These are phyloP conservation scores for Yamadazyma takamatsuzukensis DNA, from an alignment of 805 yeast species.

Conservation along the genomic window DNA sequence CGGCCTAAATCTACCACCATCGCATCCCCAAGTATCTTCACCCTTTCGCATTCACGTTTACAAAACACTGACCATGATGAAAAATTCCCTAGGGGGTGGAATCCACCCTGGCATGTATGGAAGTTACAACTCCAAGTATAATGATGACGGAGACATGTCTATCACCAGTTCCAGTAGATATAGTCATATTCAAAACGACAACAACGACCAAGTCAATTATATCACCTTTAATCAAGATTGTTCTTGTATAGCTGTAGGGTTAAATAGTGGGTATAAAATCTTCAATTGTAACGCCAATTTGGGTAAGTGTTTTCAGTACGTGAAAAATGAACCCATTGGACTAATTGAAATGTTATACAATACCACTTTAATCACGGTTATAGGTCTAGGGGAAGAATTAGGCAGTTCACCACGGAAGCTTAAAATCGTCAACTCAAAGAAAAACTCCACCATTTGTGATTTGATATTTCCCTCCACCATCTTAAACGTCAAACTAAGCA, in stretches of 20 bases:
- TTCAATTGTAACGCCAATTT: conserved; percentile 65
- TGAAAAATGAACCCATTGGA: conserved; percentile 52
- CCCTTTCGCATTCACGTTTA: not conserved
- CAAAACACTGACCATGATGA: conserved; percentile 9
- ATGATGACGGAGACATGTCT: conserved; percentile 16
- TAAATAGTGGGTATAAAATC: conserved; percentile 61
- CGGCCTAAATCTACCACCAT: not conserved
- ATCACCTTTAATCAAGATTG: conserved; percentile 83
- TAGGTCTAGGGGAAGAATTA: conserved; percentile 72
- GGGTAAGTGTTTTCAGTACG: conserved; percentile 29
- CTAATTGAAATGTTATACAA: conserved; percentile 87
- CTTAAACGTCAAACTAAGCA: conserved; percentile 35
- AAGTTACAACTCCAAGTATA: conserved; percentile 2
- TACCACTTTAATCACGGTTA: conserved; percentile 81
- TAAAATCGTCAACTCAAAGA: conserved; percentile 78
- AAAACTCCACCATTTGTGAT: conserved; percentile 45
- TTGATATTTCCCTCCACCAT: conserved; percentile 40
- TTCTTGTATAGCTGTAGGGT: conserved; percentile 73
- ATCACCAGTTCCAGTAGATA: conserved; percentile 12
- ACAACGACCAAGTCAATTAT: conserved; percentile 30
- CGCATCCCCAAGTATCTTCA: not conserved
- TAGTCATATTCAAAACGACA: conserved; percentile 9
- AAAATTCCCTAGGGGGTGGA: conserved; percentile 12
- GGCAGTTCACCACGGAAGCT: conserved; percentile 75
- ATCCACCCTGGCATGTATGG: conserved; percentile 11